Percentiles rank a stretch among this genome's conserved stretches.
These are phyloP conservation scores for Daldinia sp. DNA, from an alignment of 2,329 filamentous ascomycete species.

Conservation along the genomic window DNA sequence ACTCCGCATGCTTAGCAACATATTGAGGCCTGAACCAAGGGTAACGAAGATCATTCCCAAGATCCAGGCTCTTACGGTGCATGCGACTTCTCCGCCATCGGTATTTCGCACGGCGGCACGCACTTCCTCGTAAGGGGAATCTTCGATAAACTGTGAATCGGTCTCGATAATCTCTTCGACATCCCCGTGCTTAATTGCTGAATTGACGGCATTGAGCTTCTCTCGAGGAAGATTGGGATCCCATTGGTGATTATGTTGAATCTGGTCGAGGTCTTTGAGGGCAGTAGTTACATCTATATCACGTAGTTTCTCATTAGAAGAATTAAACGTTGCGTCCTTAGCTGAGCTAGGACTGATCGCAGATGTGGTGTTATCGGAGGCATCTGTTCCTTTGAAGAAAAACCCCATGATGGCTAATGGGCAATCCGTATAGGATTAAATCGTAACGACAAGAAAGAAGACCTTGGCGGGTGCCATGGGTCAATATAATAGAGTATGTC, in stretches of 20 bases:
- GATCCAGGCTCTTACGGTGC: constrained; percentile 60
- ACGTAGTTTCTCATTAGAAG: constrained; percentile 40
- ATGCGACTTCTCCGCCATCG: constrained; percentile 58
- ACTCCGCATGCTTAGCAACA: constrained; percentile 54
- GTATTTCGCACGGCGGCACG: constrained; percentile 59
- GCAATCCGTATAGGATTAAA: constrained; percentile 27
- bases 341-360: constrained; percentile 37
- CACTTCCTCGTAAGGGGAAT: constrained; percentile 57
- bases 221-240: constrained; percentile 53
- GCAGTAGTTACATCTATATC: constrained; percentile 43
- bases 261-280: constrained; percentile 48
- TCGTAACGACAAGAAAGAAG: not conserved
- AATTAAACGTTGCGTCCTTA: constrained; percentile 28
- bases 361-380: constrained; percentile 26
- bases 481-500: constrained; percentile 20
- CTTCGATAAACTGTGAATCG: constrained; percentile 52
- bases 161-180: constrained; percentile 50
- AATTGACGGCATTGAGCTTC: constrained; percentile 51
- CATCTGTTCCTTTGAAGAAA: constrained; percentile 24
- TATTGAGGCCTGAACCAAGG: constrained; percentile 55
- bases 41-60: constrained; percentile 60
- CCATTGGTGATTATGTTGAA: constrained; percentile 52
- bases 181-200: constrained; percentile 51
- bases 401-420: constrained; percentile 31
- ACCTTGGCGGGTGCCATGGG: constrained; percentile 12